Evolutionary conservation across 345 rosid genomes (phyloP), one percentile per base, ranked within the genome.

Genomic region (Zanthoxylum bungeanum): DNA sequence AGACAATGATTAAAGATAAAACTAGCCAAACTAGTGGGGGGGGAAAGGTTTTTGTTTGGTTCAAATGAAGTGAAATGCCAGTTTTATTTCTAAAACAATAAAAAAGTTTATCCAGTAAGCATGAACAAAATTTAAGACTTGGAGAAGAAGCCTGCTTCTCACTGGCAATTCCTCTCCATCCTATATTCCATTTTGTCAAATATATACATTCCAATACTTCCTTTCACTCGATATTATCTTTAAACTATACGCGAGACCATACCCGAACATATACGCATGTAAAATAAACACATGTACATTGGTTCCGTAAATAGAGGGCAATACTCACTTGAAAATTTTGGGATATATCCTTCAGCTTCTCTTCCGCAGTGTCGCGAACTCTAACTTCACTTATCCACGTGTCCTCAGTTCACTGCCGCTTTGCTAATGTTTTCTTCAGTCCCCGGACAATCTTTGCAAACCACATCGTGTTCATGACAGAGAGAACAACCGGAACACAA

Each of bases 401-500:
- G 25, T 57, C 19, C 31, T 27, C n/a, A n/a, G n/a, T n/a, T 83
- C 86, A 84, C 72, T 76, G 83, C 69, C 82, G 83, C 86, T 93
- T 88, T 42, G 88, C 77, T 73, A 93, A 74, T 57, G 93, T 87
- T 84, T 87, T 91, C 85, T 75, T 76, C 75, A 93, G 51, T 42
- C 97, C 98, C 84, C 78, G 88, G 46, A 86, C 60, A 56, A 93
- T 93, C 81, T 93, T 93, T 60, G 80, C 78, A 76, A 93, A 91
- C 98, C 97, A 93, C 78, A 83, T 79, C 83, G 91, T 64, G 88
- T 89, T 93, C 98, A 93, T 85, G 50, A 81, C 58, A 17, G 81
- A 85, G 21, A 91, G 70, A 42, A 66, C 76, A 7, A 69, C 36
- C 12, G 98, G 98, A 80, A 89, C 97, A 28, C 77, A 62, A 2